Percentiles rank a stretch among this genome's conserved stretches.
Conservation (phyloP, 768 basidiomycete genomes). For the Pseudohyphozyma bogoriensis region DNA sequence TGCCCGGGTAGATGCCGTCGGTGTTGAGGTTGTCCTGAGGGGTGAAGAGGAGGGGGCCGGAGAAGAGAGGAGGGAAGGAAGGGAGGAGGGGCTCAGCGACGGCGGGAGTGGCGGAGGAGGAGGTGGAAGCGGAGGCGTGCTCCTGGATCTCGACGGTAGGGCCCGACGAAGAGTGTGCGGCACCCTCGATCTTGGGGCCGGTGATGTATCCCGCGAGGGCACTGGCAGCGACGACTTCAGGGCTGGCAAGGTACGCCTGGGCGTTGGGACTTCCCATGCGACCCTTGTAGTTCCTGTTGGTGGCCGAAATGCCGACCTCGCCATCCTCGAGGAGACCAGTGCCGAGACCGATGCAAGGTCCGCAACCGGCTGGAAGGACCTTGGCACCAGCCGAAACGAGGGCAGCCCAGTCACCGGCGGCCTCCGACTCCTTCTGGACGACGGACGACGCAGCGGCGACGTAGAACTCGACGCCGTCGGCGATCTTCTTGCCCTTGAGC, state of each 20-base stretch:
- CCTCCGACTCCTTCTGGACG: slow-evolving; percentile 84
- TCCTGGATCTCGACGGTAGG: slow-evolving; percentile 29
- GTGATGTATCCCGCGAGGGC: slow-evolving; percentile 86
- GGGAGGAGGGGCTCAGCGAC: slow-evolving; percentile 56
- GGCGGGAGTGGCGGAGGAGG: slow-evolving; percentile 35
- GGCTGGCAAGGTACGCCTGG: slow-evolving; percentile 87
- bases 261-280: slow-evolving; percentile 96
- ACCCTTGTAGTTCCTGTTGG: slow-evolving; percentile 98
- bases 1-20: slow-evolving; percentile 96
- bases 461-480: slow-evolving; percentile 89
- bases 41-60: slow-evolving; percentile 76
- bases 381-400: slow-evolving; percentile 83
- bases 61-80: slow-evolving; percentile 72
- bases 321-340: slow-evolving; percentile 87
- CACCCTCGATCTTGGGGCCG: slow-evolving; percentile 61
- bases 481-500: slow-evolving; percentile 59
- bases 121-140: slow-evolving; percentile 33
- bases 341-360: slow-evolving; percentile 94
- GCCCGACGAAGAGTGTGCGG: slow-evolving; percentile 30
- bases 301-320: slow-evolving; percentile 90
- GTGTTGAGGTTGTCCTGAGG: slow-evolving; percentile 98
- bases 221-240: slow-evolving; percentile 92
- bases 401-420: slow-evolving; percentile 73
- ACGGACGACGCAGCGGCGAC: slow-evolving; percentile 87
- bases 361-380: slow-evolving; percentile 87